Evolutionary conservation across 1,284 basidiomycete genomes (phyloP), one percentile per base, ranked within the genome.

Genomic region (Fistulinella cinereoalba): DNA sequence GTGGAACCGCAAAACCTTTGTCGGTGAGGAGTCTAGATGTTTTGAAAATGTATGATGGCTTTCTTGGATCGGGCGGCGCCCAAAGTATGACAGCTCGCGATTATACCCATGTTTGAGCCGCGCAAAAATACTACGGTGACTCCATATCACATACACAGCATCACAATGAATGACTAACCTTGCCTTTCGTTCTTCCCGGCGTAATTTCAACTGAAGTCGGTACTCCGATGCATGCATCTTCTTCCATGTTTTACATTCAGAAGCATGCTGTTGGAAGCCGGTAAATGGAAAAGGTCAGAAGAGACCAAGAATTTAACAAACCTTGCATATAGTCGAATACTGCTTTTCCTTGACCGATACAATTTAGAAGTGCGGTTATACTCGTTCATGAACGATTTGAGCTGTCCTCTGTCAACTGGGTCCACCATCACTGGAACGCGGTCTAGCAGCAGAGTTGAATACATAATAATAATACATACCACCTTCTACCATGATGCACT

Each of bases 31-130:
- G 47, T 7, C 46, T 47, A 22, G 46, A 39, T 29, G 31, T 51
- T 41, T 44, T 59, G 37, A 56, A 61, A 25, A 38, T 16, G n/a
- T n/a, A n/a, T n/a, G n/a, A 43, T 23, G 8, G 37, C 28, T 31
- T 6, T 15, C 28, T 31, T 6, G 28, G n/a, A 46, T 19, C 38
- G 33, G 28, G 46, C 33, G 16, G 57, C 46, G 16, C 27, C 18
- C 4, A 19, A 48, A 57, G 25, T 40, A 47, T 4, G 9, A 24
- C 9, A 58, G 41, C 32, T 57, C 57, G 7, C 41, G 41, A 1
- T 8, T 47, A 37, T 55, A 62, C 5, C 57, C 59, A 18, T 47
- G 29, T 13, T 16, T 24, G 38, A 58, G 47, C 6, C 44, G 49
- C 22, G 52, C 47, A 10, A 60, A 47, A n/a, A 62, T 55, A 22